Conservation (phyloP, 768 basidiomycete genomes). For the Mrakia hoshinonis region DNA sequence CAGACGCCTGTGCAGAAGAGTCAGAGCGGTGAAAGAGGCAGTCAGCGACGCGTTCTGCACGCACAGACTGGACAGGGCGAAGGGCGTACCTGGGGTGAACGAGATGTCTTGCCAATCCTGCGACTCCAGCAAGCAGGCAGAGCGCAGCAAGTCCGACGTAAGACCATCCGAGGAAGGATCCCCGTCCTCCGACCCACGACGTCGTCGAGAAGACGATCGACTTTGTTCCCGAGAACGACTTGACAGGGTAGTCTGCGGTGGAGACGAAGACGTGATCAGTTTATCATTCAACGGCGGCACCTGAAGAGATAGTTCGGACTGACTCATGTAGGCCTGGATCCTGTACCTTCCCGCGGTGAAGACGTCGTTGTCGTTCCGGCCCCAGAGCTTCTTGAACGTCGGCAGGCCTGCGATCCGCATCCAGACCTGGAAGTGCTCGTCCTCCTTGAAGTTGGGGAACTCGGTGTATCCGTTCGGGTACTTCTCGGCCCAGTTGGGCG, state of each 20-base stretch:
- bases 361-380: conserved; percentile 69
- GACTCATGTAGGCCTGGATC: conserved; percentile 62
- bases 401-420: conserved; percentile 97
- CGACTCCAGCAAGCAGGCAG: conserved; percentile 76
- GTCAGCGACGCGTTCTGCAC: not conserved
- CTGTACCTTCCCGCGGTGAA: conserved; percentile 67
- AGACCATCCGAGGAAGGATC: conserved; percentile 94
- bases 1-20: conserved; percentile 14
- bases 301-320: conserved; percentile 6
- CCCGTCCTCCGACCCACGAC: conserved; percentile 97
- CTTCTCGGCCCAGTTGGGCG: conserved; percentile 76
- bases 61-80: too few relatives aligned
- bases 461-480: conserved; percentile 67
- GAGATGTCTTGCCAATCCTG: conserved; percentile 79
- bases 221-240: conserved; percentile 85
- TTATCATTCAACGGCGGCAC: not conserved
- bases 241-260: conserved; percentile 76
- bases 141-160: conserved; percentile 85
- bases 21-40: not conserved
- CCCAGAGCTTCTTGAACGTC: conserved; percentile 91
- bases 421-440: conserved; percentile 99
- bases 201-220: conserved; percentile 94
- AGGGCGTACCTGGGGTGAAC: conserved; percentile 62
- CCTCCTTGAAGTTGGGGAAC: conserved; percentile 58
- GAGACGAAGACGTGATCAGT: conserved; percentile 7